Evolutionary conservation across 2,329 filamentous ascomycete genomes (phyloP), one percentile per base, ranked within the genome.

Genomic region (Daldinia eschscholtzii): DNA sequence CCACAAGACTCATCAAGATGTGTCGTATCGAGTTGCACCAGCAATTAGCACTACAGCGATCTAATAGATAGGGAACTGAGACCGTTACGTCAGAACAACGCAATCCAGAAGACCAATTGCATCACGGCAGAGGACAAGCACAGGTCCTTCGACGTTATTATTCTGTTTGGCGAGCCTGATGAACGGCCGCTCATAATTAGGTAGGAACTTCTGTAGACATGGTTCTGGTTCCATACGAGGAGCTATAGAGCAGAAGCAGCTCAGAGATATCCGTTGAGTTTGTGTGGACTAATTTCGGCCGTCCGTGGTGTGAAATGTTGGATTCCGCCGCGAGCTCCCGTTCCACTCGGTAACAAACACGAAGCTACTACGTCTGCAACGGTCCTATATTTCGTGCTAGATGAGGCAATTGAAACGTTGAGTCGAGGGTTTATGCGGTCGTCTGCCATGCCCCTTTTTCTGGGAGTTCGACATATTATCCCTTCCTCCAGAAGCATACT

Each of bases 281-380:
- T 26, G 52, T 9, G 10, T 23, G 30, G 33, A 46, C 33, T 28
- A 65, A 68, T 63, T 42, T 61, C 66, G 41, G 44, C 64, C 15
- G 20, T 35, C 44, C 46, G 35, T 41, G 15, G 48, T 39, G 28
- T 55, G 53, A 52, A 39, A 69, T 56, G 69, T 48, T 55, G 26
- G 55, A 56, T 64, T 46, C 61, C 70, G 67, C 55, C 61, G 61
- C 64, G 28, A 67, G 61, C 42, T 23, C 30, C 64, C 64, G 57
- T 61, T 26, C 60, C 46, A 6, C 56, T 48, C 56, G 59, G 61
- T 52, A 57, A 58, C 57, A 48, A 33, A 39, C 48, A 48, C 35
- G 42, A 18, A 65, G 9, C 20, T 30, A 55, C 10, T 20, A 55
- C 18, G 23, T 37, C 39, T 64, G 23, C 33, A 50, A 35, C 1